phyloP scores from a whole-genome alignment of 495 filamentous ascomycete species.

The Talaromyces wortmannii region DNA sequence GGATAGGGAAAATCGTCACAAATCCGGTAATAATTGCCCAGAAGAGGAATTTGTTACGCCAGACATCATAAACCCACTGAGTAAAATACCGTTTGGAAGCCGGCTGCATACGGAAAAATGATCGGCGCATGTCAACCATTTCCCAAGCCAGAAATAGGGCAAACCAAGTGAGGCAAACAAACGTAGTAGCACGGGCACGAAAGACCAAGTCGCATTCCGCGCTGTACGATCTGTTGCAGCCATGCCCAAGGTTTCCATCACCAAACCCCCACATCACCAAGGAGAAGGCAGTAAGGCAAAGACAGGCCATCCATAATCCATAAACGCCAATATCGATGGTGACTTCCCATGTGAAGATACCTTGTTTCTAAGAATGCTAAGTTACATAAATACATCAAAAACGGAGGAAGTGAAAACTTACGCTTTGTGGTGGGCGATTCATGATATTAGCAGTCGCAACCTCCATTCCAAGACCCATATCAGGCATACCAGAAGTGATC shows the following conservation, averaged over 20 bases:
- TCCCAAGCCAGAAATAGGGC: conserved; percentile 71
- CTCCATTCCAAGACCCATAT: conserved; percentile 72
- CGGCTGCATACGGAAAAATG: conserved; percentile 63
- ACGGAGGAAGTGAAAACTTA: conserved; percentile 17
- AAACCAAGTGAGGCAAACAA: conserved; percentile 69
- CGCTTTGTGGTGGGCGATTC: conserved; percentile 56
- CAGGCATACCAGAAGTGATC: conserved; percentile 65
- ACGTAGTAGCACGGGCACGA: conserved; percentile 64
- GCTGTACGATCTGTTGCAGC: conserved; percentile 55
- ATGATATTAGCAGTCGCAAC: conserved; percentile 60
- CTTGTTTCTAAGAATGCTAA: conserved; percentile 39
- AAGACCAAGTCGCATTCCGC: conserved; percentile 58
- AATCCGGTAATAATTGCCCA: conserved; percentile 62
- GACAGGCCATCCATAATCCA: conserved; percentile 61
- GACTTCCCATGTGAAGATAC: conserved; percentile 64
- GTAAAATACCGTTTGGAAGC: conserved; percentile 42
- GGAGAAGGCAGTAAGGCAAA: conserved; percentile 58
- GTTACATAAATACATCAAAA: not conserved
- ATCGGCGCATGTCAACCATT: conserved; percentile 60
- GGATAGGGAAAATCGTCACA: conserved; percentile 61
- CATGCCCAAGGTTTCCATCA: conserved; percentile 52
- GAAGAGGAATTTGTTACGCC: conserved; percentile 69
- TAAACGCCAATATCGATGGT: conserved; percentile 64
- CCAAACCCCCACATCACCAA: conserved; percentile 63
- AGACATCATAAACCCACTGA: conserved; percentile 55